phyloP scores from a whole-genome alignment of 257 asterid genomes.

The Verbascum thapsus region DNA sequence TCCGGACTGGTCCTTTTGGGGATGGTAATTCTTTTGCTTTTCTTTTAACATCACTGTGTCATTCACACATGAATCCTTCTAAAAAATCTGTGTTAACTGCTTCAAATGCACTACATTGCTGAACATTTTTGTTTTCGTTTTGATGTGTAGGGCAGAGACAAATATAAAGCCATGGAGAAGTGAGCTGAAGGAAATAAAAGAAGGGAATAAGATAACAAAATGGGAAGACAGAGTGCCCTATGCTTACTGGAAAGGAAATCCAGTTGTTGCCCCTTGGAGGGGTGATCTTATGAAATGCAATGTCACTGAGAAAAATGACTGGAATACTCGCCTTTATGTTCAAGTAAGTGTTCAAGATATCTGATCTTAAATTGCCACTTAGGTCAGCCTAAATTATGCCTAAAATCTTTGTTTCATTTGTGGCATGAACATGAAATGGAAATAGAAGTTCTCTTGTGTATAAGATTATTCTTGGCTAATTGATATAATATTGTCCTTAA shows the following conservation, averaged over 20 bases:
- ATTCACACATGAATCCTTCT: no score
- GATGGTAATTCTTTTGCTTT: slow-evolving; percentile 57
- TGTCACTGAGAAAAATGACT: slow-evolving; percentile 56
- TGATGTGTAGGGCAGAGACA: slow-evolving; percentile 68
- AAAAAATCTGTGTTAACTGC: background rate
- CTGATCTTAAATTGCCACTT: no score
- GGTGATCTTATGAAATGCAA: slow-evolving; percentile 78
- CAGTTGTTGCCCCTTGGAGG: slow-evolving; percentile 67
- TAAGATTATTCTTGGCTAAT: no score
- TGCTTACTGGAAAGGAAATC: slow-evolving; percentile 96
- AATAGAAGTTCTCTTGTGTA: no score
- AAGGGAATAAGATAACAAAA: slow-evolving; percentile 62
- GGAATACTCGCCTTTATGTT: slow-evolving; percentile 69
- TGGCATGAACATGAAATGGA: no score
- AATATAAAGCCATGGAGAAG: slow-evolving; percentile 86
- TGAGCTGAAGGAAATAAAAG: slow-evolving; percentile 58
- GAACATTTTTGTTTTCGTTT: background rate
- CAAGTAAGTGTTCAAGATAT: slow-evolving; percentile 51
- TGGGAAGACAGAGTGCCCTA: slow-evolving; percentile 87
- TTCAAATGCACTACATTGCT: background rate
- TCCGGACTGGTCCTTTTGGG: slow-evolving; percentile 97
- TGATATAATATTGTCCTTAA: no score
- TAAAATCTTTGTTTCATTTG: no score
- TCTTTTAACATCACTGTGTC: no score
- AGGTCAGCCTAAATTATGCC: no score